Conservation (phyloP, 345 rosid genomes). For the Ceriops tagal region DNA sequence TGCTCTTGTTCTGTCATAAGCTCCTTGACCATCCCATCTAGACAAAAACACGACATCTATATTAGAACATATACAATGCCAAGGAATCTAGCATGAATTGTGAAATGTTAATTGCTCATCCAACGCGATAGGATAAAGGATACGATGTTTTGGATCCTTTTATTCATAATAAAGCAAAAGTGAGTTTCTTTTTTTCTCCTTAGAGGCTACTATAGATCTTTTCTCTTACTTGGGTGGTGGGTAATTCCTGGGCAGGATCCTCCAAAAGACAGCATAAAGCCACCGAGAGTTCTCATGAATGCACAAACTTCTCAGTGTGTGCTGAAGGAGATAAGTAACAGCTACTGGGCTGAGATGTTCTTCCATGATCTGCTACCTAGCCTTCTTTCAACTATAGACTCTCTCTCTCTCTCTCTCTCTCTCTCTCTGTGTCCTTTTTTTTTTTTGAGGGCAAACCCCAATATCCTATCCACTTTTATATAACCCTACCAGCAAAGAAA, state of each 20-base stretch:
- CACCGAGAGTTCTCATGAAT: constrained; percentile 87
- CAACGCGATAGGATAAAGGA: neutral
- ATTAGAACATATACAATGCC: neutral
- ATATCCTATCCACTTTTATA: constrained; percentile 49
- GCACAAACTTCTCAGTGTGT: constrained; percentile 89
- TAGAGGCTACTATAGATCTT: neutral
- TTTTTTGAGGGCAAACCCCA: constrained; percentile 50
- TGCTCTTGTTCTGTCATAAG: constrained; percentile 94
- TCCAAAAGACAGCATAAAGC: constrained; percentile 99
- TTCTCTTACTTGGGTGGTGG: constrained; percentile 95
- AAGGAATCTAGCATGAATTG: too few species aligned
- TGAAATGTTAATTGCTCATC: neutral
- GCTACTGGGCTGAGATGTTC: constrained; percentile 80
- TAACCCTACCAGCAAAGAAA: constrained; percentile 40
- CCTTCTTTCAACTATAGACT: neutral
- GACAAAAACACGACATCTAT: constrained; percentile 2
- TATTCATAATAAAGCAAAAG: neutral
- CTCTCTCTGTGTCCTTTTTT: constrained; percentile 26
- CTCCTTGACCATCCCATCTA: constrained; percentile 98
- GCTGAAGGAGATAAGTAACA: constrained; percentile 96
- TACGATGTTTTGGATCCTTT: neutral
- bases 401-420: constrained; percentile 20
- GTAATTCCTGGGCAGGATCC: constrained; percentile 96
- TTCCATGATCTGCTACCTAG: constrained; percentile 2
- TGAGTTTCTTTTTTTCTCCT: neutral